phyloP scores from a whole-genome alignment of 225 moss, liverwort and hornwort species.

The Marchantia polymorpha region DNA sequence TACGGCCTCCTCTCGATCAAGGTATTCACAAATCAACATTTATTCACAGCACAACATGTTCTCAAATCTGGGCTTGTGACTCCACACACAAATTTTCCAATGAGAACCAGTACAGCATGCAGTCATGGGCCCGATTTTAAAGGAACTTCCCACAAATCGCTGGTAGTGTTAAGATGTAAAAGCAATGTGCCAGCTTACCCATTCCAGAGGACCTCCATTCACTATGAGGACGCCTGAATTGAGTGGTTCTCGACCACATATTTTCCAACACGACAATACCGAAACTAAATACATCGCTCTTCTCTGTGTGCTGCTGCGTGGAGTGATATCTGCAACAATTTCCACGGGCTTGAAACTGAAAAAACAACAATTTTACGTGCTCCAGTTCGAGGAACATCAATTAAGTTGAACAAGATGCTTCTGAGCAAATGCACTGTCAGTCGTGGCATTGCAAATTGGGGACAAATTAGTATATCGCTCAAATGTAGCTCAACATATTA shows the following conservation, averaged over 20 bases:
- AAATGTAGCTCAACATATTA: no score
- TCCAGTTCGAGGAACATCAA: no score
- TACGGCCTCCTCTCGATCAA: slow-evolving; percentile 29
- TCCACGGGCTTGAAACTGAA: neutral
- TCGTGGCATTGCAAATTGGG: no score
- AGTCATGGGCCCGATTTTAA: neutral
- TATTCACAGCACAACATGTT: neutral
- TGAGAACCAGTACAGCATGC: neutral
- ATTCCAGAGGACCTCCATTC: slow-evolving; percentile 36
- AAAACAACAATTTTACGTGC: no score
- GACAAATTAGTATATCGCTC: no score
- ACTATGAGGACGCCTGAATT: slow-evolving; percentile 24
- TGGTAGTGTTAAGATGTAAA: neutral
- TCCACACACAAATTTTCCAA: no score
- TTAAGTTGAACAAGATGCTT: no score
- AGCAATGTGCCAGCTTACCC: slow-evolving; percentile 21
- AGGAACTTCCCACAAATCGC: neutral
- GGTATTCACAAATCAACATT: neutral
- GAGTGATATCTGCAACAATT: slow-evolving; percentile 11
- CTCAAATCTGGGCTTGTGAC: neutral
- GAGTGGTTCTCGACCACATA: slow-evolving; percentile 32
- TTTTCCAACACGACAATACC: neutral
- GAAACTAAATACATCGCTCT: slow-evolving; percentile 5
- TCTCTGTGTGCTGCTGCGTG: slow-evolving; percentile 6
- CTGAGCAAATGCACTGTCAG: no score